Base-by-base conservation (phyloP, 2,329 filamentous ascomycete species). In the Pyrenophora tritici-repentis region DNA sequence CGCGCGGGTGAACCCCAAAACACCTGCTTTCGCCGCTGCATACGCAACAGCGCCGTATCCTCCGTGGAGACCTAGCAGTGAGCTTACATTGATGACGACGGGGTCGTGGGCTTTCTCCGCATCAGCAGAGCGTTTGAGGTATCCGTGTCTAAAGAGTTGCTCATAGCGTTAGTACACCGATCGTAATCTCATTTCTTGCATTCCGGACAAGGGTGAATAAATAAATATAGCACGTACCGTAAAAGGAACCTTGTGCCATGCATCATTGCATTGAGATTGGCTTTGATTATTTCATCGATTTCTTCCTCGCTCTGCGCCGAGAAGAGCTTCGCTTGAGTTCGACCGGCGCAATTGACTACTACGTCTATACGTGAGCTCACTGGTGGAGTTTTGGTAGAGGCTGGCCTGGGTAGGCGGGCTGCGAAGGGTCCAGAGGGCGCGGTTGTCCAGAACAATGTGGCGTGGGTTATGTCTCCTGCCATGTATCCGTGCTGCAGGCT, bases 81-180 rank as follows among this genome's bases (percentile, higher is more conserved):
- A 93, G 1, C 89, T 86, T 17, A 96, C 77, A 66, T 96, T 96
- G 71, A 96, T 86, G 55, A 96, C 91, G 65, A 89, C 59, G 1
- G 65, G 64, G 17, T 42, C 58, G 31, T 40, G 20, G 6, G 29
- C 35, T 17, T 43, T 38, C n/a, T 29, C 47, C 12, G 44, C 22
- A 24, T 24, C 22, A 24, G 6, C 24, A 10, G 26, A 12, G 8
- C 26, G 26, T 13, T 29, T 29, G 10, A 29, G 26, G 26, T 29
- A 29, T 29, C 26, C 26, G 3, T 29, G 26, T 9, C 26, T 29
- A 13, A 12, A 12, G 6, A 29, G 26, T 29, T 24, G 22, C 6
- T 24, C 22, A 7, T 7, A 29, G 9, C 26, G 26, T 29, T 12
- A 29, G 26, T 10, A 10, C 9, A 10, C 10, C 10, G 5, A 4